These are phyloP conservation scores for Penicillium riverlandense DNA, from an alignment of 495 filamentous ascomycete genomes.

Conservation along the genomic window DNA sequence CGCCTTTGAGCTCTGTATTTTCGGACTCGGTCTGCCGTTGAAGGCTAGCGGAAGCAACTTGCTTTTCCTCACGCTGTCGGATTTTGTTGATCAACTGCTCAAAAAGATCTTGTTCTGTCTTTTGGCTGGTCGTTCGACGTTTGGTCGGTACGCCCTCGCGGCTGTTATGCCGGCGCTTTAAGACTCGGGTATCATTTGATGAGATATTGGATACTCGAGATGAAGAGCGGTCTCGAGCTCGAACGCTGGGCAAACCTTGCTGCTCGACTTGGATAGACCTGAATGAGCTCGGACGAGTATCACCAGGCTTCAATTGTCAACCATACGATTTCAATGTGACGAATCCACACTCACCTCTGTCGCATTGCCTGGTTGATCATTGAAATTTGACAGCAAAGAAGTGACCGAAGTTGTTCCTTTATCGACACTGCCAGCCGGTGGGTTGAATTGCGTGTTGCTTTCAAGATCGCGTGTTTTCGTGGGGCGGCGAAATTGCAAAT, in stretches of 20 bases:
- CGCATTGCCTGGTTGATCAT: too few species aligned
- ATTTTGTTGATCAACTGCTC: conserved; percentile 28
- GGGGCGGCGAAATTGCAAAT: too few species aligned
- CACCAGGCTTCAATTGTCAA: too few species aligned
- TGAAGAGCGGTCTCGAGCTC: neutral
- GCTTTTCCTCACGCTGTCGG: conserved; percentile 28
- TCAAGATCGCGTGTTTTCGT: too few species aligned
- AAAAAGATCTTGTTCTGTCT: conserved; percentile 30
- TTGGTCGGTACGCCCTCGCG: neutral
- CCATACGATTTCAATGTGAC: too few species aligned
- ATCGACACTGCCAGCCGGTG: too few species aligned
- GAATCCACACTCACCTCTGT: too few species aligned
- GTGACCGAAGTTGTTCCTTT: too few species aligned
- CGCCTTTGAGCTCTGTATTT: conserved; percentile 13
- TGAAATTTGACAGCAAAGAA: too few species aligned
- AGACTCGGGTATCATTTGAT: conserved; percentile 2
- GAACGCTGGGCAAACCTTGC: neutral
- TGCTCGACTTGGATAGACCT: neutral
- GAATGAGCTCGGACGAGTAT: neutral
- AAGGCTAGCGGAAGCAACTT: conserved; percentile 13
- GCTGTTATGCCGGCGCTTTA: conserved; percentile 10
- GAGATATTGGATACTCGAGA: neutral
- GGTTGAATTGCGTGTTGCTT: too few species aligned
- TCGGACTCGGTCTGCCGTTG: conserved; percentile 19
- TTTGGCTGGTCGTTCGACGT: neutral